A percentile compares a stretch with the other conserved stretches of the same genome.
These are phyloP conservation scores for Lentinula detonsa DNA, from an alignment of 768 basidiomycete species.

Conservation along the genomic window DNA sequence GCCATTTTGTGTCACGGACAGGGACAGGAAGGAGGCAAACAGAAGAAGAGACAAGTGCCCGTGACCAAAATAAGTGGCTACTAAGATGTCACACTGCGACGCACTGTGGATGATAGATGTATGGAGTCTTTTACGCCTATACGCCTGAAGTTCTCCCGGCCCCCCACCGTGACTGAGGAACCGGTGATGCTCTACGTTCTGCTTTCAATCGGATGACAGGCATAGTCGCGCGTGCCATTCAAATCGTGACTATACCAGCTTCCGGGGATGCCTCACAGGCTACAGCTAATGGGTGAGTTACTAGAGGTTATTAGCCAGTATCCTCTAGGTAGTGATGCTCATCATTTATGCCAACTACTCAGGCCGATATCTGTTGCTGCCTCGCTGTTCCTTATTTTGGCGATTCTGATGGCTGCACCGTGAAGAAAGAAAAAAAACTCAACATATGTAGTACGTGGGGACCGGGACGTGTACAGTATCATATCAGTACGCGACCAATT, in stretches of 20 bases:
- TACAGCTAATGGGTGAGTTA: constrained; percentile 29
- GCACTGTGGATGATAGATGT: too few relatives aligned
- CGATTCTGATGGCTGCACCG: constrained; percentile 18
- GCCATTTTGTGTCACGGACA: neutral
- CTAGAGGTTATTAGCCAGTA: neutral
- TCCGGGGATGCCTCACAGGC: constrained; percentile 22
- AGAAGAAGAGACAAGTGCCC: neutral
- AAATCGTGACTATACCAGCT: constrained; percentile 34
- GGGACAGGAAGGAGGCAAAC: neutral
- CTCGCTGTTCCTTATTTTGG: too few relatives aligned
- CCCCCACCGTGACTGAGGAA: too few relatives aligned
- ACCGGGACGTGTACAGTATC: too few relatives aligned
- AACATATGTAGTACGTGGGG: too few relatives aligned
- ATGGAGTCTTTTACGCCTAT: too few relatives aligned
- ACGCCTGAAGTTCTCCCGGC: too few relatives aligned
- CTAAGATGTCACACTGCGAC: too few relatives aligned
- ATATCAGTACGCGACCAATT: too few relatives aligned
- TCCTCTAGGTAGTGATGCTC: neutral
- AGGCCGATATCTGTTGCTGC: too few relatives aligned
- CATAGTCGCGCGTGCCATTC: constrained; percentile 42
- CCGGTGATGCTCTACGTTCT: constrained; percentile 39
- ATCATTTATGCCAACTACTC: too few relatives aligned
- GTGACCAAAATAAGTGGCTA: neutral
- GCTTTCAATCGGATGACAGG: constrained; percentile 44
- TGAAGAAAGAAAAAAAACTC: constrained; percentile 6